These are phyloP conservation scores for Apophysomyces sp. DNA, from an alignment of 371 early-diverging fungal genomes.

Conservation along the genomic window DNA sequence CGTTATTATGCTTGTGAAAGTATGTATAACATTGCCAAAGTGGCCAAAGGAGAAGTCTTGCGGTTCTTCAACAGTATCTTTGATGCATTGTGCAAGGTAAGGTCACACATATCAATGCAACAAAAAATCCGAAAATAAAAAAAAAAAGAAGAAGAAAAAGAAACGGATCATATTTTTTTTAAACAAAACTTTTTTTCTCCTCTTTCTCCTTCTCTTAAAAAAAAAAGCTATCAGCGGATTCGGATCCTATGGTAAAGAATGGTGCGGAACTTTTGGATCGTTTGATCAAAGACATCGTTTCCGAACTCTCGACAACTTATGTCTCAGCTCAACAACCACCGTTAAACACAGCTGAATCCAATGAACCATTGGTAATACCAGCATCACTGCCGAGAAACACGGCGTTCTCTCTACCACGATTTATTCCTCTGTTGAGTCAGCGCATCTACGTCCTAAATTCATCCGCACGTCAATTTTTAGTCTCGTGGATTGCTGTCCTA, in stretches of 20 bases:
- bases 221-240: constrained; percentile 69
- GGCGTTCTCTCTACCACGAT: constrained; percentile 82
- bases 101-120: not conserved
- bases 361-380: constrained; percentile 17
- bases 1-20: constrained; percentile 94
- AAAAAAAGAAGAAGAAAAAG: not conserved
- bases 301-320: constrained; percentile 80
- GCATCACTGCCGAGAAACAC: constrained; percentile 31
- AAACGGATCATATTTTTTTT: not conserved
- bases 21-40: constrained; percentile 96
- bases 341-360: constrained; percentile 26
- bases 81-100: constrained; percentile 87
- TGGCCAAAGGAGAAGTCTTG: constrained; percentile 79
- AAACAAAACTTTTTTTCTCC: not conserved
- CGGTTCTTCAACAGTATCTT: constrained; percentile 91
- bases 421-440: constrained; percentile 86
- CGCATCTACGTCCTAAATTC: constrained; percentile 86
- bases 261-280: constrained; percentile 88
- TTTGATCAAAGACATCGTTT: constrained; percentile 90
- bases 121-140: not conserved
- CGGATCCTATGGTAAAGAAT: constrained; percentile 81
- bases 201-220: constrained; percentile 16
- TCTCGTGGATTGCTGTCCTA: constrained; percentile 87
- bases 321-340: constrained; percentile 31
- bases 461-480: constrained; percentile 82